A percentile compares a stretch with the other conserved stretches of the same genome.
Evolutionary conservation across 2,329 filamentous ascomycete species (phyloP).

Genomic region (Colletotrichum godetiae): DNA sequence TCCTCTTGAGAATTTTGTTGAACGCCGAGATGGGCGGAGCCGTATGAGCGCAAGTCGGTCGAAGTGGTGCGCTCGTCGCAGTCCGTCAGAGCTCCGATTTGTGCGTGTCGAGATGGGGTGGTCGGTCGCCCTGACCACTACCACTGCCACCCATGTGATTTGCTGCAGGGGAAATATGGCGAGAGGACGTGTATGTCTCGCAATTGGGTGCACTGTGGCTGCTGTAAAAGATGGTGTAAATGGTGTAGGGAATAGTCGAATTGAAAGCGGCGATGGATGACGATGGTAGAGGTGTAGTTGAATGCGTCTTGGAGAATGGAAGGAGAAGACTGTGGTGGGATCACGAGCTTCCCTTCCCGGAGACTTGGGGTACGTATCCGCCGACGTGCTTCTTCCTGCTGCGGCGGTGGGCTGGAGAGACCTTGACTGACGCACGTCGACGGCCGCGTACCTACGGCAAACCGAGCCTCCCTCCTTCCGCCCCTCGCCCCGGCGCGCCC

Average conservation of each 20-base stretch:
- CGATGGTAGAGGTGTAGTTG: not conserved
- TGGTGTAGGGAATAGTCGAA: not conserved
- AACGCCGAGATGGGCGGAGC: constrained; percentile 18
- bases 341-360: constrained; percentile 4
- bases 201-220: no score
- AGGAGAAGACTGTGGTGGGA: not conserved
- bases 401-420: not conserved
- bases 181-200: not conserved
- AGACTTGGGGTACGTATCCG: not conserved
- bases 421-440: constrained; percentile 17
- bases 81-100: constrained; percentile 12
- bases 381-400: not conserved
- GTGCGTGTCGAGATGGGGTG: constrained; percentile 7
- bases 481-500: constrained; percentile 12
- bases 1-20: constrained; percentile 23
- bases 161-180: constrained; percentile 21
- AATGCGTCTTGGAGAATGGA: not conserved
- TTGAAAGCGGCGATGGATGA: not conserved
- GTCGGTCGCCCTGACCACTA: not conserved
- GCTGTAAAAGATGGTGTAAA: not conserved
- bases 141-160: constrained; percentile 4
- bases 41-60: not conserved
- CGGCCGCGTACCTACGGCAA: constrained; percentile 32
- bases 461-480: constrained; percentile 18
- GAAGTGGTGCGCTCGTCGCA: not conserved